A percentile compares a stretch with the other conserved stretches of the same genome.
phyloP scores from a whole-genome alignment of 495 filamentous ascomycete species.

The Annulohypoxylon stygium region DNA sequence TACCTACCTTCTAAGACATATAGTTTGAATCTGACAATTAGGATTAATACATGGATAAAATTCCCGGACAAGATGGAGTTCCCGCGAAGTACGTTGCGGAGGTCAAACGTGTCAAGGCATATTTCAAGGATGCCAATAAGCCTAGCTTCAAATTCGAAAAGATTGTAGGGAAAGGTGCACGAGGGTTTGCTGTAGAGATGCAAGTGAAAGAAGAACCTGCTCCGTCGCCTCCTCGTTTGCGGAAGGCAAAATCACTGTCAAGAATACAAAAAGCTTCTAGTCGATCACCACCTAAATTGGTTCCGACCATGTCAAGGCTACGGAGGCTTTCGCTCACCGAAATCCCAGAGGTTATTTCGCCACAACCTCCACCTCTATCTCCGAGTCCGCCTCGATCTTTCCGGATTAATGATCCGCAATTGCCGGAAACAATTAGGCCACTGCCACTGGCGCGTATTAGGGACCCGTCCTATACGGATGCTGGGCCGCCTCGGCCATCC shows the following conservation, averaged over 20 bases:
- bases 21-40: background rate
- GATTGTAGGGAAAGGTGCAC: slow-evolving; percentile 26
- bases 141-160: slow-evolving; percentile 16
- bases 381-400: too few relatives aligned
- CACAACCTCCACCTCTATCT: too few relatives aligned
- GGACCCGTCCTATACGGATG: too few relatives aligned
- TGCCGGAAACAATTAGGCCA: too few relatives aligned
- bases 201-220: slow-evolving; percentile 7
- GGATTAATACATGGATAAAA: background rate
- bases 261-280: background rate
- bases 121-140: slow-evolving; percentile 54
- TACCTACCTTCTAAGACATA: background rate
- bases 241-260: too few relatives aligned
- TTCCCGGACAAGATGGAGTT: background rate
- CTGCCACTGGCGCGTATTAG: too few relatives aligned
- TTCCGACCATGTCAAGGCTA: too few relatives aligned
- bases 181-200: slow-evolving; percentile 40
- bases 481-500: too few relatives aligned
- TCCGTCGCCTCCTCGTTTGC: slow-evolving; percentile 4
- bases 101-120: background rate
- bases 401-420: too few relatives aligned
- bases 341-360: too few relatives aligned
- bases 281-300: background rate
- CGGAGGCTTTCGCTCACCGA: too few relatives aligned
- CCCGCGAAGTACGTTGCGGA: background rate